A percentile compares a stretch with the other conserved stretches of the same genome.
These are phyloP conservation scores for Botrytis hyacinthi DNA, from an alignment of 2,329 filamentous ascomycete species.

Conservation along the genomic window DNA sequence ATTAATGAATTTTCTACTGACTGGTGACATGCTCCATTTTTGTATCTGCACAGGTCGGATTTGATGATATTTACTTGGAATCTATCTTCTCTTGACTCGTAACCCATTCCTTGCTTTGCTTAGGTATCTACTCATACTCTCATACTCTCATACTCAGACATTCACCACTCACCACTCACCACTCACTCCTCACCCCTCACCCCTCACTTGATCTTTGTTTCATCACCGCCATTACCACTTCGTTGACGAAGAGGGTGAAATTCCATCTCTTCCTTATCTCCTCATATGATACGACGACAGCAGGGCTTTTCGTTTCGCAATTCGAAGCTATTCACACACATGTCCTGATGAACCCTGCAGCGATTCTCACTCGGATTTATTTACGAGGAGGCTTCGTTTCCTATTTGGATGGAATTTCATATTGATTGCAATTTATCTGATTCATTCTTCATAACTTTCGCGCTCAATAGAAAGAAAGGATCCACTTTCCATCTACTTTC, in stretches of 20 bases:
- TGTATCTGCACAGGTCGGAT: not conserved
- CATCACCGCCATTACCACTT: not conserved
- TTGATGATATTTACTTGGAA: not conserved
- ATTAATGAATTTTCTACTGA: not conserved
- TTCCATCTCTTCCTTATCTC: not conserved
- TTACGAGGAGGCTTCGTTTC: not conserved
- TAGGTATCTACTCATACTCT: too few relatives aligned
- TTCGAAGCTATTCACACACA: slow-evolving; percentile 3
- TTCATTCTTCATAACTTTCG: slow-evolving; percentile 3
- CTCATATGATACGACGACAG: not conserved
- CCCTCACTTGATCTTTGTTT: not conserved
- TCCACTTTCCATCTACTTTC: not conserved
- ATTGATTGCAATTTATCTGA: slow-evolving; percentile 2
- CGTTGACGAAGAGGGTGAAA: not conserved
- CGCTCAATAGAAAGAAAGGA: not conserved
- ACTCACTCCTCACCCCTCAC: not conserved
- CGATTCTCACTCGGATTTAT: not conserved
- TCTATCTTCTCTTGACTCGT: not conserved
- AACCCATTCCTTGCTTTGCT: not conserved
- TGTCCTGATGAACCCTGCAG: not conserved
- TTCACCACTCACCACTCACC: not conserved
- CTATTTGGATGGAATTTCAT: not conserved
- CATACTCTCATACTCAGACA: not conserved
- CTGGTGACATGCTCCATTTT: not conserved
- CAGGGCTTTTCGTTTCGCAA: slow-evolving; percentile 1